Evolutionary conservation across 148 eudicot species (phyloP).

Genomic region (Simmondsia chinensis): DNA sequence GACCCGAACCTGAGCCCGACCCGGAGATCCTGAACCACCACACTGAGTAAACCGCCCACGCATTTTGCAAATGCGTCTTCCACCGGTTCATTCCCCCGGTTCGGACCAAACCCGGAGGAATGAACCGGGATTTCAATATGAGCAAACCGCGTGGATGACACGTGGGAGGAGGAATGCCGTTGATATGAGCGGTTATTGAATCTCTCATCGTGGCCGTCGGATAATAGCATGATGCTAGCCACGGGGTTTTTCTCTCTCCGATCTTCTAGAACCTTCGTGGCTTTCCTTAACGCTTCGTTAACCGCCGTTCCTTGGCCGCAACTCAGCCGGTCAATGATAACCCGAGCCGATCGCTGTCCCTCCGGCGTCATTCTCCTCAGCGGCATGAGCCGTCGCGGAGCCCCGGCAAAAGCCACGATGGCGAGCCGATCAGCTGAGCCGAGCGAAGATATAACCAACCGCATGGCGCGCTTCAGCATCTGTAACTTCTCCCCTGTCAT

Average conservation of each 20-base stretch:
- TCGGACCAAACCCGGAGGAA: slow-evolving; percentile 26
- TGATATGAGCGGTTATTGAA: slow-evolving; percentile 3
- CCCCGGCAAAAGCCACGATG: slow-evolving; percentile 49
- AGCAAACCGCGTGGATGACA: slow-evolving; percentile 47
- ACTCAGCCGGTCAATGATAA: slow-evolving; percentile 45
- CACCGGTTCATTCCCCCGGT: slow-evolving; percentile 20
- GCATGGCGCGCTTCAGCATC: slow-evolving; percentile 81
- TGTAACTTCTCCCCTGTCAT: slow-evolving; percentile 64
- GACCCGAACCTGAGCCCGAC: slow-evolving; percentile 46
- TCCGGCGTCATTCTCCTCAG: slow-evolving; percentile 56
- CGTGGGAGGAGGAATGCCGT: slow-evolving; percentile 17
- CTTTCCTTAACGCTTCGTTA: slow-evolving; percentile 47
- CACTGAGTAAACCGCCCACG: slow-evolving; percentile 71
- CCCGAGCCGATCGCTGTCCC: slow-evolving; percentile 70
- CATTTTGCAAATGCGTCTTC: slow-evolving; percentile 65
- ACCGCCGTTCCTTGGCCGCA: slow-evolving; percentile 45
- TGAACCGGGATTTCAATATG: slow-evolving; percentile 78
- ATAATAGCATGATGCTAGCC: slow-evolving; percentile 60
- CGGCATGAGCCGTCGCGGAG: slow-evolving; percentile 52
- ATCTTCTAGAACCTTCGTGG: slow-evolving; percentile 63
- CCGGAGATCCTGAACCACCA: slow-evolving; percentile 67
- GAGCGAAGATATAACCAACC: slow-evolving; percentile 66
- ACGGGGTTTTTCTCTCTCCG: slow-evolving; percentile 78
- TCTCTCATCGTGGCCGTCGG: slow-evolving; percentile 64
- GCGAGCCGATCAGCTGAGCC: slow-evolving; percentile 72